These are phyloP conservation scores for Acacia melanoxylon DNA, from an alignment of 306 rosid genomes.

Conservation along the genomic window DNA sequence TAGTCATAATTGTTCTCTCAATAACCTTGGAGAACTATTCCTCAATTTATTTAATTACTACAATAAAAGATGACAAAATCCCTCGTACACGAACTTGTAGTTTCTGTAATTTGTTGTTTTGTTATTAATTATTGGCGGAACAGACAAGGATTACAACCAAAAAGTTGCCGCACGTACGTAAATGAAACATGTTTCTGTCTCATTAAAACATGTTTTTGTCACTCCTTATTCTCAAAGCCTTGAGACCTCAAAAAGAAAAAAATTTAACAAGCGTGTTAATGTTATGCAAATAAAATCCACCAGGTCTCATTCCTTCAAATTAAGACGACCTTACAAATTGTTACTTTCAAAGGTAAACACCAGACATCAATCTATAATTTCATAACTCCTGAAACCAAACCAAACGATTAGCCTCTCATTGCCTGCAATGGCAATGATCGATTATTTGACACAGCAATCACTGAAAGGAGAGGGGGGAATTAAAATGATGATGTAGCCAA, in stretches of 20 bases:
- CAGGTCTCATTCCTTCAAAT: background rate
- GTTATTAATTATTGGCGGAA: background rate
- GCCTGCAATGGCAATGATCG: background rate
- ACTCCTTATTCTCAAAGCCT: too few relatives aligned
- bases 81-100: background rate
- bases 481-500: background rate
- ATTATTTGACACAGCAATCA: background rate
- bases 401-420: background rate
- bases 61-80: background rate
- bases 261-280: background rate
- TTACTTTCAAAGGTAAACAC: background rate
- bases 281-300: background rate
- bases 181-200: background rate
- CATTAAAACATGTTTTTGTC: background rate
- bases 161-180: background rate
- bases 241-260: background rate
- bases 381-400: background rate
- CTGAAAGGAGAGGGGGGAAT: background rate
- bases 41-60: background rate
- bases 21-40: background rate
- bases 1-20: background rate
- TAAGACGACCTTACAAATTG: background rate
- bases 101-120: background rate
- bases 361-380: background rate
- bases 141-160: background rate